A percentile compares a stretch with the other conserved stretches of the same genome.
Conservation (phyloP, 2,329 filamentous ascomycete genomes). For the Aspergillus texensis region DNA sequence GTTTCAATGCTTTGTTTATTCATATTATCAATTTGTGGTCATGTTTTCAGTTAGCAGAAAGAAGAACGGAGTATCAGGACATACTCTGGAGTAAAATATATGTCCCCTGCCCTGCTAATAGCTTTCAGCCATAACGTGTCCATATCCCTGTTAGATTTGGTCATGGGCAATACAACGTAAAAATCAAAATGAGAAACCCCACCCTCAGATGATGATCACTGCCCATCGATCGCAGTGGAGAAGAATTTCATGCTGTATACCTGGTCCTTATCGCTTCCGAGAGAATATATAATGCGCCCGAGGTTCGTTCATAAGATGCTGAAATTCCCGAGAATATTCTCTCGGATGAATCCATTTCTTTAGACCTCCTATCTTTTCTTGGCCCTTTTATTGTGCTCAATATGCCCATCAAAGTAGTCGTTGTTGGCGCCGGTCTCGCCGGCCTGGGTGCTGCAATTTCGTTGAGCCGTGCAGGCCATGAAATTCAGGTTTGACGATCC, state of each 20-base stretch:
- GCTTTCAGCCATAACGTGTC: background rate
- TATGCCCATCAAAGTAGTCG: constrained; percentile 13
- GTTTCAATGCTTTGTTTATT: too few species aligned
- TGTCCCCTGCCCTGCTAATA: background rate
- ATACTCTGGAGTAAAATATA: background rate
- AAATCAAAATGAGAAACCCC: background rate
- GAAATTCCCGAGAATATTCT: background rate
- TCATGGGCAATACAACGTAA: background rate
- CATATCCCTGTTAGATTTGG: background rate
- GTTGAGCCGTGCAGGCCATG: constrained; percentile 17
- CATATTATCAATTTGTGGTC: too few species aligned
- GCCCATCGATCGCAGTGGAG: background rate
- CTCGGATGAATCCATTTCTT: background rate
- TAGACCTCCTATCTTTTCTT: background rate
- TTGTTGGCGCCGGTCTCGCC: constrained; percentile 14
- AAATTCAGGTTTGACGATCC: constrained; percentile 28
- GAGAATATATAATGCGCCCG: background rate
- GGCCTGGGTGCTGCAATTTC: constrained; percentile 16
- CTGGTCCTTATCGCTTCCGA: background rate
- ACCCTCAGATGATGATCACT: background rate
- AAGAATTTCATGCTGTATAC: background rate
- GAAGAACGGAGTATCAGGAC: background rate
- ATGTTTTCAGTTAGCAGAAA: too few species aligned
- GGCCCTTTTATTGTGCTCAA: background rate
- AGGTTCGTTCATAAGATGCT: background rate